Conservation (phyloP, 805 yeast species). For the Saccharomyces paradoxus region DNA sequence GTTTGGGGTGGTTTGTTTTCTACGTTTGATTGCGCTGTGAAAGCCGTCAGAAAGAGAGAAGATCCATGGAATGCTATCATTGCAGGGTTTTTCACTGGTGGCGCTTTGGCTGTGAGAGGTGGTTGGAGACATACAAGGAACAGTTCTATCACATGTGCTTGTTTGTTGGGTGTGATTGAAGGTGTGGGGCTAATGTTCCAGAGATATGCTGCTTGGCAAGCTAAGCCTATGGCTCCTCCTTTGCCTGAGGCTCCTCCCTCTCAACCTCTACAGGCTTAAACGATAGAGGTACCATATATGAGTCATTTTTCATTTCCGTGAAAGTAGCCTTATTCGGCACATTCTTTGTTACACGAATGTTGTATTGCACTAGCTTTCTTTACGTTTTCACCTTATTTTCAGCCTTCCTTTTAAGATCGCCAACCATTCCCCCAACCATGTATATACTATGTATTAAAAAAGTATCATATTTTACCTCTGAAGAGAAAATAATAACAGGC, state of each 20-base stretch:
- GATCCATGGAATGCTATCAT: conserved; percentile 97
- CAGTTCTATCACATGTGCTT: conserved; percentile 95
- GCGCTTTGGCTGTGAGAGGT: conserved; percentile 95
- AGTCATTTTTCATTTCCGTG: background rate
- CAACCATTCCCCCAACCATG: conserved; percentile 1
- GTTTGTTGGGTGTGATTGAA: conserved; percentile 91
- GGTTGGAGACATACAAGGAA: conserved; percentile 96
- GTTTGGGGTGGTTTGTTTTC: conserved; percentile 99
- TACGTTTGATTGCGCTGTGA: conserved; percentile 89
- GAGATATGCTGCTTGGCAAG: conserved; percentile 78
- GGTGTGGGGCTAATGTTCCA: conserved; percentile 97
- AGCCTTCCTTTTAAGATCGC: background rate
- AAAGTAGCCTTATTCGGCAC: background rate
- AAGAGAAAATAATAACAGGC: background rate
- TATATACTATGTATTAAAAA: background rate
- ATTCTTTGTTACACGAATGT: background rate
- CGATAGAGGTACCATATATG: conserved; percentile 1
- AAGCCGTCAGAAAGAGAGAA: conserved; percentile 92
- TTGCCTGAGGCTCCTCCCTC: conserved; percentile 35
- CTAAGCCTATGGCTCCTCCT: conserved; percentile 61
- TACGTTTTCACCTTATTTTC: background rate
- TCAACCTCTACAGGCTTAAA: conserved; percentile 32
- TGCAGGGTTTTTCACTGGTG: conserved; percentile 97
- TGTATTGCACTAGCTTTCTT: background rate
- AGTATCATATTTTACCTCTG: background rate